Percentiles rank a stretch among this genome's conserved stretches.
Evolutionary conservation across 2,329 filamentous ascomycete species (phyloP).

Genomic region (Penicillium verrucosum): DNA sequence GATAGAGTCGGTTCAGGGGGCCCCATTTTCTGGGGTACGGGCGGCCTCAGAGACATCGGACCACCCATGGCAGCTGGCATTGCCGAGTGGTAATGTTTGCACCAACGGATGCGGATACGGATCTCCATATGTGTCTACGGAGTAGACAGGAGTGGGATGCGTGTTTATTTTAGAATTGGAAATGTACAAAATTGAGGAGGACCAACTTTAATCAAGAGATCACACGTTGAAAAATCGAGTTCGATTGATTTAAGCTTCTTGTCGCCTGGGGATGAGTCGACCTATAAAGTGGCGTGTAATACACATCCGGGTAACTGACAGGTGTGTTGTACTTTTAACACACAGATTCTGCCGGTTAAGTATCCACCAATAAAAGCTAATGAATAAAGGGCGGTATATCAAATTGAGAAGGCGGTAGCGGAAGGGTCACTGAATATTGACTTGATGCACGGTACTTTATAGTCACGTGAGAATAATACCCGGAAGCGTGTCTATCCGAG

Average conservation of each 20-base stretch:
- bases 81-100: slow-evolving; percentile 8
- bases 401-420: too few species aligned
- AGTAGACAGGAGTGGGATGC: background rate
- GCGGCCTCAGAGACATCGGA: background rate
- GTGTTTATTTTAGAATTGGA: background rate
- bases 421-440: too few species aligned
- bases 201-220: background rate
- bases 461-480: background rate
- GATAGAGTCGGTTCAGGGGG: background rate
- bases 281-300: slow-evolving; percentile 1
- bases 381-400: too few species aligned
- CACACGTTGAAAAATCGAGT: background rate
- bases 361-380: too few species aligned
- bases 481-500: slow-evolving; percentile 11
- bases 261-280: background rate
- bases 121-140: background rate
- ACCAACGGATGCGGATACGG: background rate
- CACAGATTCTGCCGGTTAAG: too few species aligned
- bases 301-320: background rate
- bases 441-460: too few species aligned
- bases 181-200: too few species aligned
- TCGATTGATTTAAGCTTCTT: background rate
- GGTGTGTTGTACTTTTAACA: too few species aligned
- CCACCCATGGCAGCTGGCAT: background rate
- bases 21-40: slow-evolving; percentile 3